These are phyloP conservation scores for Kluyveromyces lactis DNA, from an alignment of 805 yeast species.

Conservation along the genomic window DNA sequence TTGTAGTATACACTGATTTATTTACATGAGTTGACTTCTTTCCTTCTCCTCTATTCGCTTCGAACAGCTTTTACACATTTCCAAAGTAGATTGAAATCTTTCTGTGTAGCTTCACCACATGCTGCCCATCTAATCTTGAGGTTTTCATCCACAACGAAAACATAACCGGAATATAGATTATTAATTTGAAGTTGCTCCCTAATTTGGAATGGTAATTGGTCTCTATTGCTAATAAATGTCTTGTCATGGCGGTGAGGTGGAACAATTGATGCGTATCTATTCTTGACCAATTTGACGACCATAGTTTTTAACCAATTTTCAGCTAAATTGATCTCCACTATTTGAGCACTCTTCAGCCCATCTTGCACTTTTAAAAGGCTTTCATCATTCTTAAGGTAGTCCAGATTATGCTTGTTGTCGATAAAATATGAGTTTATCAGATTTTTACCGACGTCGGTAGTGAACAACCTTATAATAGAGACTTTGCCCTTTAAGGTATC, in stretches of 20 bases:
- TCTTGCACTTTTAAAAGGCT: slow-evolving; percentile 8
- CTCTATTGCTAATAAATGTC: slow-evolving; percentile 58
- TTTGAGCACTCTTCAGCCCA: slow-evolving; percentile 33
- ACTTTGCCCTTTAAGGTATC: slow-evolving; percentile 22
- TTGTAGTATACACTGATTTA: too few relatives aligned
- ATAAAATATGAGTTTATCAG: slow-evolving; percentile 56
- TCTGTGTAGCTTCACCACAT: slow-evolving; percentile 68
- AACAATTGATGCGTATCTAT: slow-evolving; percentile 35
- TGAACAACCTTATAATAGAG: slow-evolving; percentile 24
- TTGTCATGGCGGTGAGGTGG: slow-evolving; percentile 44
- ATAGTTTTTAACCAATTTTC: slow-evolving; percentile 65
- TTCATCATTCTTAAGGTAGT: slow-evolving; percentile 11
- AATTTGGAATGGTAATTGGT: slow-evolving; percentile 46
- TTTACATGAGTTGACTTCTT: too few relatives aligned
- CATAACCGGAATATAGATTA: slow-evolving; percentile 75
- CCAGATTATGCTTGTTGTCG: slow-evolving; percentile 22
- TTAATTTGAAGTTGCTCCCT: slow-evolving; percentile 56
- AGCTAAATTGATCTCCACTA: slow-evolving; percentile 69
- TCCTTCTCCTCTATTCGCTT: slow-evolving; percentile 31
- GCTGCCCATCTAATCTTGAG: slow-evolving; percentile 87
- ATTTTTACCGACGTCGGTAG: slow-evolving; percentile 51
- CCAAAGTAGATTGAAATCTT: slow-evolving; percentile 59
- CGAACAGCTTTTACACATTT: slow-evolving; percentile 53
- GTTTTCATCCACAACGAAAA: slow-evolving; percentile 66
- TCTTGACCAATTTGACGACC: slow-evolving; percentile 46